These are phyloP conservation scores for Coprinopsis strossmayeri DNA, from an alignment of 768 basidiomycete genomes.

Conservation along the genomic window DNA sequence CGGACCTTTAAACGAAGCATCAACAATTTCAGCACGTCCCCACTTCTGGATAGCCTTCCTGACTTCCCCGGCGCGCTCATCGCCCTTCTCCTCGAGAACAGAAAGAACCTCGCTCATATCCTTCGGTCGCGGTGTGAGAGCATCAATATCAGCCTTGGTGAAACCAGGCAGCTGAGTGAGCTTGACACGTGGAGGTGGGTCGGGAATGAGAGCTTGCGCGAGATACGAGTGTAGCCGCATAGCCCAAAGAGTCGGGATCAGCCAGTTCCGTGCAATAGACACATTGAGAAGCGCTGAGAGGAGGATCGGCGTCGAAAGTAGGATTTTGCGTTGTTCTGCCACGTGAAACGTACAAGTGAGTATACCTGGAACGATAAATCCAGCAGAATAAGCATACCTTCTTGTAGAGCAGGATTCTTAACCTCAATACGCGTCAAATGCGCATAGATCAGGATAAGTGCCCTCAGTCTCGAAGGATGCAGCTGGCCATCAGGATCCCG, in stretches of 20 bases:
- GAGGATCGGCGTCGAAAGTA: conserved; percentile 67
- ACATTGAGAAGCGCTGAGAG: conserved; percentile 81
- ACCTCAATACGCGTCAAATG: conserved; percentile 72
- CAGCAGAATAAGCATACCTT: conserved; percentile 51
- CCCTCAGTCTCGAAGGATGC: conserved; percentile 39
- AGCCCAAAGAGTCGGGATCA: conserved; percentile 65
- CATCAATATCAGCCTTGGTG: conserved; percentile 40
- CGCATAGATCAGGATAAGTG: conserved; percentile 74
- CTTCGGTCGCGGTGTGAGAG: conserved; percentile 26
- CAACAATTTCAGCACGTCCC: conserved; percentile 73
- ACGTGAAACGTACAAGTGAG: background rate
- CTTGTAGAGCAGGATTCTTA: conserved; percentile 43
- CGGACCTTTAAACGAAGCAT: conserved; percentile 81
- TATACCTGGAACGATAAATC: conserved; percentile 2
- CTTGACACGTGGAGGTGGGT: conserved; percentile 33
- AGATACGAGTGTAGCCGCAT: conserved; percentile 83
- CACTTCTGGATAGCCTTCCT: conserved; percentile 62
- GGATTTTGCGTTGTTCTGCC: conserved; percentile 62
- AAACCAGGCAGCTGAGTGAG: conserved; percentile 81
- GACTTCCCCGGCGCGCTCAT: conserved; percentile 43
- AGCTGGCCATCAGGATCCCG: conserved; percentile 28
- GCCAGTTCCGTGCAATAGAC: conserved; percentile 83
- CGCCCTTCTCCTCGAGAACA: conserved; percentile 45
- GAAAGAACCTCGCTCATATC: conserved; percentile 41
- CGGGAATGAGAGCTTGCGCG: conserved; percentile 72